Conservation (phyloP, 129 eudicot species). For the Smallanthus sonchifolius region DNA sequence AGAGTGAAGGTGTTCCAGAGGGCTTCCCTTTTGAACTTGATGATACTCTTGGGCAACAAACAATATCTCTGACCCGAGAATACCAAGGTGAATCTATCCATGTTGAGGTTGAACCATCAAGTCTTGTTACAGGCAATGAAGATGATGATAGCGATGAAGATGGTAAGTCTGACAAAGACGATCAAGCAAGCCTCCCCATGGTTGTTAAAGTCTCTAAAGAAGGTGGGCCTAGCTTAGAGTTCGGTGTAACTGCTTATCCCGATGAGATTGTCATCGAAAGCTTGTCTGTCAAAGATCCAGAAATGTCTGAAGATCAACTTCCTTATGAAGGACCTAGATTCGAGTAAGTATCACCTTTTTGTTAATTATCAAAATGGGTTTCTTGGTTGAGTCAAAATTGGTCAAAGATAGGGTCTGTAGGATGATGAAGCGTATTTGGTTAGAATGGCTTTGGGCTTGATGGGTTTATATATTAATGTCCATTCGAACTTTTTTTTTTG, state of each 20-base stretch:
- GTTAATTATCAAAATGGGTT: no score
- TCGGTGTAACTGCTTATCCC: conserved; percentile 58
- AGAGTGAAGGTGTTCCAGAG: conserved; percentile 55
- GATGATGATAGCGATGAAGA: conserved; percentile 40
- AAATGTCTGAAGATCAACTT: conserved; percentile 57
- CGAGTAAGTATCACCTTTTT: conserved; percentile 41
- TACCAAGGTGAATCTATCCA: conserved; percentile 69
- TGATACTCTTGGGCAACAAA: conserved; percentile 64
- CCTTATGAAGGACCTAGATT: conserved; percentile 90
- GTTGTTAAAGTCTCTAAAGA: conserved; percentile 59
- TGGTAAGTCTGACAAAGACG: conserved; percentile 34
- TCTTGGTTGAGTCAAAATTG: no score
- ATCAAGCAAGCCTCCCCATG: conserved; percentile 47
- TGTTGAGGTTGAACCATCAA: conserved; percentile 75
- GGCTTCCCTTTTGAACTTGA: conserved; percentile 70
- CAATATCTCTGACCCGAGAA: conserved; percentile 57
- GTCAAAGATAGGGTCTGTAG: no score
- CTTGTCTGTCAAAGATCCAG: conserved; percentile 61
- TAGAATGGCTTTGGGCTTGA: no score
- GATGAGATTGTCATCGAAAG: conserved; percentile 71
- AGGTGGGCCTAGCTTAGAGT: conserved; percentile 59
- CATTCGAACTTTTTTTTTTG: background rate
- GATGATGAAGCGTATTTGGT: no score
- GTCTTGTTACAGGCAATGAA: conserved; percentile 56
- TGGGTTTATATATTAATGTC: no score